Evolutionary conservation across 306 rosid species (phyloP), one percentile per base, ranked within the genome.

Genomic region (Vicia sativa): DNA sequence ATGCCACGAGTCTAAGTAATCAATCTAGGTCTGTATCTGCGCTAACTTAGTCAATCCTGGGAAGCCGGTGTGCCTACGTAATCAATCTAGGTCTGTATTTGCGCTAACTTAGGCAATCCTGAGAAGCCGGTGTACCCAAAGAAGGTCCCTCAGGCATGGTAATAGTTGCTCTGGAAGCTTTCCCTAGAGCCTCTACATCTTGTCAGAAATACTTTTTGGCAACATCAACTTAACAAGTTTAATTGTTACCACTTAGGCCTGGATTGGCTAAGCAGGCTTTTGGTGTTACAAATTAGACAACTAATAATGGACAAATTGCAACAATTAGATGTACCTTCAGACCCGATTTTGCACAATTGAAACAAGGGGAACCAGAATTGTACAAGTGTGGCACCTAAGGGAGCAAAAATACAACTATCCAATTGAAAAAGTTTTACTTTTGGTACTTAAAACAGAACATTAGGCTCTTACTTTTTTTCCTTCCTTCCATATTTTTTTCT

Each of bases 401-500:
- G 18, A 25, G 38, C 11, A 55, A 55, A 26, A 55, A 35, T 55
- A 55, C 61, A 11, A 54, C 38, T 55, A 7, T 26, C 61, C 61
- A 25, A 21, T 21, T 28, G 60, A 52, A 38, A 9, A 38, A 21
- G 14, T 35, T 14, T 5, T 41, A 68, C 57, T 28, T 25, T 45
- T 31, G 29, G 38, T 59, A 31, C 59, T 31, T 19, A 44, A 5
- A 71, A 59, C 38, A 44, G 37, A 50, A 25, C 25, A 49, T 38
- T 28, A 65, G 61, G 52, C 52, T 45, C 50, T 1, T 7, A 13
- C 29, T 10, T 41, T 39, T 21, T 41, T 14, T 26, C 29, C 50
- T 38, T 49, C 62, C 70, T 62, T 43, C 31, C 57, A 44, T 46
- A 65, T 54, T 46, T 28, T 28, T 67, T 4, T 60, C 53, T 54